Conservation (phyloP, 805 yeast species). For the Grigorovia jiainica region DNA sequence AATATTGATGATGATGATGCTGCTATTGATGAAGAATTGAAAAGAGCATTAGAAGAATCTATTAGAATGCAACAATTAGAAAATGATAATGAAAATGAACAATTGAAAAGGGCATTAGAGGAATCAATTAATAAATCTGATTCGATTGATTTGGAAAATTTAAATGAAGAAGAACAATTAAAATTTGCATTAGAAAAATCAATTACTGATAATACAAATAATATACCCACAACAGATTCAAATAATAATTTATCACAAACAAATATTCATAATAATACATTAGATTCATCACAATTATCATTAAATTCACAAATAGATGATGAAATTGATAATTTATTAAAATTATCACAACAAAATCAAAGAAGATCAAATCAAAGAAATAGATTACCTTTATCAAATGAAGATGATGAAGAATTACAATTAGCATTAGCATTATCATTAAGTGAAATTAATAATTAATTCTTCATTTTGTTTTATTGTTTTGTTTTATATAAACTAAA, state of each 20-base stretch:
- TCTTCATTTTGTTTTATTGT: neutral
- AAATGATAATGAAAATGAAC: conserved; percentile 15
- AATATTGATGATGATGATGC: conserved; percentile 1
- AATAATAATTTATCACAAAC: neutral
- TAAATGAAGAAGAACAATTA: neutral
- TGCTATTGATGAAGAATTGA: conserved; percentile 8
- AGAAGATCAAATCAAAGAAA: neutral
- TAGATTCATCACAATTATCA: neutral
- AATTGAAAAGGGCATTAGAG: conserved; percentile 13
- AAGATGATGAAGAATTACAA: conserved; percentile 22
- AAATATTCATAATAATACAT: neutral
- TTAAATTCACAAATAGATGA: neutral
- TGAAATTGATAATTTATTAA: neutral
- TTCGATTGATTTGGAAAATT: conserved; percentile 4
- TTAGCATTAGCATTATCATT: conserved; percentile 28
- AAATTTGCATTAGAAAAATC: neutral
- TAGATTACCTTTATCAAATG: neutral
- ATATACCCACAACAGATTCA: neutral
- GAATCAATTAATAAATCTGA: too few species aligned
- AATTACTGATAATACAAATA: neutral
- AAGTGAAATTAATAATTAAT: conserved; percentile 15
- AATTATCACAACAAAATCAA: neutral
- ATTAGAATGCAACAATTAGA: conserved; percentile 1
- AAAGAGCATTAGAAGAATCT: conserved; percentile 18
- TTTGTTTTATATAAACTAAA: too few species aligned